Conservation (phyloP, 2,329 filamentous ascomycete genomes). For the Arthrobotrys sphaeroides region DNA sequence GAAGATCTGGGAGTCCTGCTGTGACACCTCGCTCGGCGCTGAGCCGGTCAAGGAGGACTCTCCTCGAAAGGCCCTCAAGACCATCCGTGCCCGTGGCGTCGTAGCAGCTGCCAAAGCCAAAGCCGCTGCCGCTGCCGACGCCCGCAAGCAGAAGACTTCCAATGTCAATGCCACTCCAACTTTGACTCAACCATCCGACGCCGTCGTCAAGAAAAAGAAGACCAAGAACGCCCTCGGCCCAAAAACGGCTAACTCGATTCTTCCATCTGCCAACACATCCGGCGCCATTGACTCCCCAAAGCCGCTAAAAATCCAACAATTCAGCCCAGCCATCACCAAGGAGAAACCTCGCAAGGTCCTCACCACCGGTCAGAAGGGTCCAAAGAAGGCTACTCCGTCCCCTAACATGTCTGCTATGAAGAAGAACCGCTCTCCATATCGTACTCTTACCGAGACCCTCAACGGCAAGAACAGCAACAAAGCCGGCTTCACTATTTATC, state of each 20-base stretch:
- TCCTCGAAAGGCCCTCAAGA: slow-evolving; percentile 47
- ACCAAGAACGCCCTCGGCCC: slow-evolving; percentile 1
- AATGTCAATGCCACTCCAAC: background rate
- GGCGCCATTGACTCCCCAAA: slow-evolving; percentile 4
- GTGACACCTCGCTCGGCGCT: slow-evolving; percentile 45
- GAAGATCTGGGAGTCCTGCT: slow-evolving; percentile 57
- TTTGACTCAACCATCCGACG: background rate
- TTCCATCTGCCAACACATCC: slow-evolving; percentile 5
- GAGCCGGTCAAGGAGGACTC: slow-evolving; percentile 51
- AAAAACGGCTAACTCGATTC: slow-evolving; percentile 15
- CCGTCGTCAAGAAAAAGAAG: slow-evolving; percentile 14
- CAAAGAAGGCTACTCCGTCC: slow-evolving; percentile 43
- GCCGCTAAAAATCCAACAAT: slow-evolving; percentile 26
- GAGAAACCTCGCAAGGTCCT: slow-evolving; percentile 40
- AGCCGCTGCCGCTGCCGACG: slow-evolving; percentile 33
- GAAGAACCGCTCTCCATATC: slow-evolving; percentile 35
- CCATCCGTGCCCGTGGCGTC: slow-evolving; percentile 45
- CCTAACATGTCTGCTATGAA: slow-evolving; percentile 39
- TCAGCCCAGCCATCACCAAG: slow-evolving; percentile 28
- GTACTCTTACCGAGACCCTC: slow-evolving; percentile 19
- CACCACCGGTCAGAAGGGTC: slow-evolving; percentile 38
- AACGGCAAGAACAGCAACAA: slow-evolving; percentile 33
- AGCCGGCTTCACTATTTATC: slow-evolving; percentile 46
- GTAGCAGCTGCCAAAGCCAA: slow-evolving; percentile 41
- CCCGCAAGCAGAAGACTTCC: slow-evolving; percentile 25